Evolutionary conservation across 1,284 basidiomycete genomes (phyloP).

Genomic region (Cryptococcus sp.): DNA sequence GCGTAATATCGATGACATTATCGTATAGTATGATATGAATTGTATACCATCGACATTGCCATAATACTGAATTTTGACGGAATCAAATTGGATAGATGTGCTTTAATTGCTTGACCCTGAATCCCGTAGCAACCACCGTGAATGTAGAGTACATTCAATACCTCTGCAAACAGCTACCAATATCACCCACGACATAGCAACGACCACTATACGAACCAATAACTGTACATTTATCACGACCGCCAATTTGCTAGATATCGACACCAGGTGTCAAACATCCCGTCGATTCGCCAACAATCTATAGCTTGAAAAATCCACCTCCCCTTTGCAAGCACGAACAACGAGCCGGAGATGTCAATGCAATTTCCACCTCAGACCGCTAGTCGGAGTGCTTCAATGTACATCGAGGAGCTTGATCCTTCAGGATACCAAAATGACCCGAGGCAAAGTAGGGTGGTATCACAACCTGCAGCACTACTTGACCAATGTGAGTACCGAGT

Average conservation of each 20-base stretch:
- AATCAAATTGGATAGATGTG: not conserved
- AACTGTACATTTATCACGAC: not conserved
- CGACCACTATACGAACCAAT: not conserved
- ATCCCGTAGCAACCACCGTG: not conserved
- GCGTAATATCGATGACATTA: constrained; percentile 30
- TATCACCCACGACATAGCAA: constrained; percentile 1
- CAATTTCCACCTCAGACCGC: not conserved
- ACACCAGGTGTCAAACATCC: too few species aligned
- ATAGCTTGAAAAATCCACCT: too few species aligned
- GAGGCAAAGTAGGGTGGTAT: constrained; percentile 24
- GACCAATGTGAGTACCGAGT: constrained; percentile 44
- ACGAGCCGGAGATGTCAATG: too few species aligned
- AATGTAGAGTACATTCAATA: not conserved
- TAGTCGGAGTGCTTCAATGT: constrained; percentile 6
- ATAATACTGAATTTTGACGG: not conserved
- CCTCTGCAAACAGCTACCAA: constrained; percentile 2
- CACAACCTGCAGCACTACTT: constrained; percentile 36
- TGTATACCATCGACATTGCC: too few species aligned
- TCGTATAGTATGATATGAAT: not conserved
- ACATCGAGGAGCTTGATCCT: constrained; percentile 17
- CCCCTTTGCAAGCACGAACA: too few species aligned
- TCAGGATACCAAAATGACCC: constrained; percentile 9
- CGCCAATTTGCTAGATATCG: too few species aligned
- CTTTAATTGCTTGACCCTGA: not conserved
- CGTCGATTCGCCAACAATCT: too few species aligned